Evolutionary conservation across 768 basidiomycete species (phyloP).

Genomic region (Gymnopilus dilepis): DNA sequence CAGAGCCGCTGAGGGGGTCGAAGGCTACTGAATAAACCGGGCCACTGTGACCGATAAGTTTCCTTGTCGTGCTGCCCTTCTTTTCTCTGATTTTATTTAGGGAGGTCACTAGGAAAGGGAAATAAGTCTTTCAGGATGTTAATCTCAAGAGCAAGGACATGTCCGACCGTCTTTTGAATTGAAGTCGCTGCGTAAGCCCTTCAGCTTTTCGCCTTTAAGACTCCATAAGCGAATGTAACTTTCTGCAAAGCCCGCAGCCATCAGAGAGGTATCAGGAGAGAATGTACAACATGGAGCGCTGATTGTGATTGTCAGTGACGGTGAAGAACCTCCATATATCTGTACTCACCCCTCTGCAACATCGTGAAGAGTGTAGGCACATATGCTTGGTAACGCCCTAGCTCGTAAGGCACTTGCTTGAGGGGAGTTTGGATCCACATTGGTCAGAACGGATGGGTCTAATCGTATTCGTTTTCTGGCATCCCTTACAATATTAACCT

Average conservation of each 20-base stretch:
- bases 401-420: slow-evolving; percentile 63
- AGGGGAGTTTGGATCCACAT: slow-evolving; percentile 60
- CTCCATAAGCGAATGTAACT: slow-evolving; percentile 96
- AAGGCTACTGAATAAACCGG: slow-evolving; percentile 95
- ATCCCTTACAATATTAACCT: slow-evolving; percentile 89
- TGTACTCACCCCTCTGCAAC: slow-evolving; percentile 86
- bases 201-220: slow-evolving; percentile 88
- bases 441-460: slow-evolving; percentile 71
- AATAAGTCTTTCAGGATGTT: background rate
- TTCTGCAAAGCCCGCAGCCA: slow-evolving; percentile 96
- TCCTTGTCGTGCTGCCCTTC: slow-evolving; percentile 85
- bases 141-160: background rate
- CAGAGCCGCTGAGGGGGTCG: slow-evolving; percentile 89
- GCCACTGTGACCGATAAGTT: slow-evolving; percentile 95
- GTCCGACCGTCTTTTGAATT: slow-evolving; percentile 71
- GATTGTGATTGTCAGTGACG: slow-evolving; percentile 16
- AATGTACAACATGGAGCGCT: slow-evolving; percentile 89
- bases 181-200: slow-evolving; percentile 79
- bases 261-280: slow-evolving; percentile 86
- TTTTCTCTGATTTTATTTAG: slow-evolving; percentile 76
- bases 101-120: slow-evolving; percentile 51
- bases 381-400: slow-evolving; percentile 87
- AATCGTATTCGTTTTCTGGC: slow-evolving; percentile 90
- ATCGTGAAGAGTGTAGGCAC: slow-evolving; percentile 94
- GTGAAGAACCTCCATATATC: background rate